Evolutionary conservation across 805 yeast species (phyloP), one percentile per base, ranked within the genome.

Genomic region (Monosporozyma yasuniensis): DNA sequence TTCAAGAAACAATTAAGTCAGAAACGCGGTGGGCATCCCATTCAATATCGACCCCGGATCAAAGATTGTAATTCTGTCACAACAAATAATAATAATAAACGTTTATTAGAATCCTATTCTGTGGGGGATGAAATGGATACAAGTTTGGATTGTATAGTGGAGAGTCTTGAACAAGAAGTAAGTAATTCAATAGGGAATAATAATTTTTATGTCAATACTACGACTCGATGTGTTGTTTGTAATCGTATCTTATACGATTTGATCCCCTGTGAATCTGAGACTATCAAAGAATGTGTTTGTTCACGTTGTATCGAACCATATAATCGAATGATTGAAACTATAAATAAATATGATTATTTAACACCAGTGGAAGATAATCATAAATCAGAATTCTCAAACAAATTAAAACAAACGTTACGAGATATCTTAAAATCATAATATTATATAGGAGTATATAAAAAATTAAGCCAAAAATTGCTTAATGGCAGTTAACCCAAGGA

Each of bases 381-480:
- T 18, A 35, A 35, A 35, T 12, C 39, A 3, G 11, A 34, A 44
- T 7, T 38, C 35, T 35, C 25, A 44, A 42, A 16, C 37, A 45
- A 42, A 47, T 47, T 4, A 22, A 42, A n/a, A 46, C 19, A 56
- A 61, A 22, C 42, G 21, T 28, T 25, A 28, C 14, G 45, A 41
- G 5, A 69, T 73, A 73, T 60, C 67, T n/a, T 14, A 60, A 5
- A 69, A 64, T 30, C 73, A 75, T 7, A 68, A 64, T 54, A 32
- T 59, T 47, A 74, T 70, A 54, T 56, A 77, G 18, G 65, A 78
- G 51, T 28, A 9, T 25, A 19, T 42, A 27, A 16, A 30, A 18
- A 7, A 39, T 35, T 35, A 35, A 35, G 39, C 39, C 21, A 35
- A 35, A 48, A 64, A 16, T 56, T 56, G 22, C 37, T 38, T 22